Conservation (phyloP, 2,329 filamentous ascomycete genomes). For the Hypomyces perniciosus region DNA sequence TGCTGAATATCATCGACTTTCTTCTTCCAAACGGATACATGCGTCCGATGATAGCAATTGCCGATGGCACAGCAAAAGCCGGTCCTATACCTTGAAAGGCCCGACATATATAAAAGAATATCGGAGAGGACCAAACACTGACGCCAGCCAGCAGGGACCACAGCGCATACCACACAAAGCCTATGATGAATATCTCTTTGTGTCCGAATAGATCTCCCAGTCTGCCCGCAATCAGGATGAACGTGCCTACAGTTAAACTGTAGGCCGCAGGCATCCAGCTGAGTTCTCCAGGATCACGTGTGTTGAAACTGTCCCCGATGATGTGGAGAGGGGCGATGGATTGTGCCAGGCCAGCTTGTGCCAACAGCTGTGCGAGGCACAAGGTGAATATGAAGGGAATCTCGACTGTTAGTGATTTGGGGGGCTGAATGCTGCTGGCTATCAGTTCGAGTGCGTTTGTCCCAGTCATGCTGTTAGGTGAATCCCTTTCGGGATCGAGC, state of each 20-base stretch:
- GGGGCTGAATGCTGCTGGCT: constrained; percentile 4
- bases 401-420: background rate
- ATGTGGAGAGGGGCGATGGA: constrained; percentile 29
- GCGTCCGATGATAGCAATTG: constrained; percentile 47
- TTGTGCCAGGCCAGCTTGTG: constrained; percentile 17
- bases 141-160: constrained; percentile 41
- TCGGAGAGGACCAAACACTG: constrained; percentile 27
- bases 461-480: background rate
- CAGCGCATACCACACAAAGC: constrained; percentile 43
- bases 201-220: constrained; percentile 49
- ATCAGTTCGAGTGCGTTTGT: constrained; percentile 1
- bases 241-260: constrained; percentile 44
- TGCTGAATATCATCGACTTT: constrained; percentile 29
- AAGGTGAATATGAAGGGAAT: constrained; percentile 11
- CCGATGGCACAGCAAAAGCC: constrained; percentile 51
- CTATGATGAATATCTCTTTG: constrained; percentile 43
- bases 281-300: constrained; percentile 34
- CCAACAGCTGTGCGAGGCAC: constrained; percentile 19
- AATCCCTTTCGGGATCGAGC: no score
- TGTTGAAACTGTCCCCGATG: constrained; percentile 37
- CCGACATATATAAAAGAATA: constrained; percentile 41
- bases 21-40: constrained; percentile 37
- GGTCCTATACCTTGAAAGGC: constrained; percentile 49
- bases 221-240: constrained; percentile 47
- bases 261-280: constrained; percentile 51